phyloP scores from a whole-genome alignment of 108 stramenopile species.

The Skeletonema tropicum region DNA sequence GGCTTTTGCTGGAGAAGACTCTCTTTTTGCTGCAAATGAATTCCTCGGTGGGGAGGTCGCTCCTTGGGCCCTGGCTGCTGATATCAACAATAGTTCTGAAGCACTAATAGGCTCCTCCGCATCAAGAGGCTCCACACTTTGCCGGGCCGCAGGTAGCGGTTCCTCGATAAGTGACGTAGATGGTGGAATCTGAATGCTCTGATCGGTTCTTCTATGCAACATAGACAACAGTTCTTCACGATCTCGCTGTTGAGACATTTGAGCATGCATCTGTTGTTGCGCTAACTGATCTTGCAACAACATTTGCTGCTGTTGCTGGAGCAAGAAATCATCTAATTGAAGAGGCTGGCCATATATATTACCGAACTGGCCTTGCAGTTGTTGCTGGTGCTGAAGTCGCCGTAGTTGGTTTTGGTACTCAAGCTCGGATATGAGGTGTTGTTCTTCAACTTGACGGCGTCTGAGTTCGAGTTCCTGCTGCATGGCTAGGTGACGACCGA shows the following conservation, averaged over 20 bases:
- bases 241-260: neutral
- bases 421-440: constrained; percentile 5
- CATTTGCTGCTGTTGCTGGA: constrained; percentile 6
- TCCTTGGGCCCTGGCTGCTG: neutral
- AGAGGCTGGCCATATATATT: neutral
- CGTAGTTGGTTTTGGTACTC: constrained; percentile 8
- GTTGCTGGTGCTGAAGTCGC: neutral
- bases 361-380: neutral
- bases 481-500: neutral
- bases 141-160: neutral
- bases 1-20: neutral
- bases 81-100: neutral
- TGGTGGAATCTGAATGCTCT: neutral
- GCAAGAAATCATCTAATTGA: constrained; percentile 4
- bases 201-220: neutral
- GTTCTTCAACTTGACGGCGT: constrained; percentile 2
- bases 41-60: neutral
- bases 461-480: neutral
- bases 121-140: neutral
- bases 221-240: neutral
- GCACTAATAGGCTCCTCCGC: neutral
- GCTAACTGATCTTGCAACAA: constrained; percentile 3
- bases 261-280: constrained; percentile 4
- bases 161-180: neutral
- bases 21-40: neutral